Conservation (phyloP, 768 basidiomycete species). For the Trametes coccinea region DNA sequence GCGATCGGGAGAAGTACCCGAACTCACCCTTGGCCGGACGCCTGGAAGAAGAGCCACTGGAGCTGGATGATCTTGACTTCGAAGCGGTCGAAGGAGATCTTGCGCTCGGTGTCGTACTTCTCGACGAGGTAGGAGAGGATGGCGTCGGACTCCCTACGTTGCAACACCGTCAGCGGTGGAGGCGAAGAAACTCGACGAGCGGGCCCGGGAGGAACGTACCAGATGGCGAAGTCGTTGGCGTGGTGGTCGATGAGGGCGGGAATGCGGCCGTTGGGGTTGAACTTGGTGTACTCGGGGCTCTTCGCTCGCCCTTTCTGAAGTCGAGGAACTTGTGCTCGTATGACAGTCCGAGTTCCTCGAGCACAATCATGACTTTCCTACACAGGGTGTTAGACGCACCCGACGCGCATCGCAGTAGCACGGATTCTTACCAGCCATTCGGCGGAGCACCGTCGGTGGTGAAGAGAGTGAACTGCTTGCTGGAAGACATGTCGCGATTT, state of each 20-base stretch:
- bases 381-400: too few relatives aligned
- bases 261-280: constrained; percentile 39
- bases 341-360: constrained; percentile 31
- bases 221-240: constrained; percentile 35
- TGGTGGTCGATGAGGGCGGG: constrained; percentile 38
- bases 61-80: constrained; percentile 25
- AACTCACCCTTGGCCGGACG: constrained; percentile 32
- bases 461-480: too few relatives aligned
- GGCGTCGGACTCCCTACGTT: constrained; percentile 37
- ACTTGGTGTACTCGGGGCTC: constrained; percentile 26
- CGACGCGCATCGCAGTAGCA: too few relatives aligned
- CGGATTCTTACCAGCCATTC: too few relatives aligned
- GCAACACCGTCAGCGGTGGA: background rate
- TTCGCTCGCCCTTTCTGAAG: constrained; percentile 30
- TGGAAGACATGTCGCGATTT: too few relatives aligned
- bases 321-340: constrained; percentile 31
- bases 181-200: too few relatives aligned
- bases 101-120: constrained; percentile 46
- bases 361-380: constrained; percentile 31
- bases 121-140: constrained; percentile 47
- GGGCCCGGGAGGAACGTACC: constrained; percentile 22
- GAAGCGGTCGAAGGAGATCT: constrained; percentile 24
- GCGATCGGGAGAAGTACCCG: background rate
- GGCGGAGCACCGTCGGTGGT: too few relatives aligned
- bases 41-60: constrained; percentile 48